Percentiles rank a stretch among this genome's conserved stretches.
phyloP scores from a whole-genome alignment of 768 basidiomycete species.

The Suillus occidentalis region DNA sequence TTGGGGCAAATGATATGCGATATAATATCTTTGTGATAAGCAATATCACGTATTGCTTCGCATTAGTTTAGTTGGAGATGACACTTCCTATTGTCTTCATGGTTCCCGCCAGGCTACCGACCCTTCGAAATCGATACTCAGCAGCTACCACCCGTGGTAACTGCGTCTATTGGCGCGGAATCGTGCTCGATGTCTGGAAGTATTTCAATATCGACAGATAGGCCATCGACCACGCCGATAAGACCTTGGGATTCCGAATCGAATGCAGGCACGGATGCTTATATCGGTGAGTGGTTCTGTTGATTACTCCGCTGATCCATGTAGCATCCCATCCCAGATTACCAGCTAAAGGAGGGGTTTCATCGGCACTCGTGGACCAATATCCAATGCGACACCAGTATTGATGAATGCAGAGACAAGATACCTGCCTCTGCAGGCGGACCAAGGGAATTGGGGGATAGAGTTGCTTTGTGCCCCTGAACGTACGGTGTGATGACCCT shows the following conservation, averaged over 20 bases:
- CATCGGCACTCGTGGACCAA: not conserved
- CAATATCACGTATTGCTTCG: not conserved
- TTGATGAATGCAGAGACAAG: not conserved
- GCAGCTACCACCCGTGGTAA: constrained; percentile 49
- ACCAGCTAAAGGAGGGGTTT: not conserved
- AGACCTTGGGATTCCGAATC: not conserved
- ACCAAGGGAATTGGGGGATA: not conserved
- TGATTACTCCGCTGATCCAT: not conserved
- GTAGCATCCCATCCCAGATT: not conserved
- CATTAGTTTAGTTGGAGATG: not conserved
- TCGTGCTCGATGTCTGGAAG: constrained; percentile 22
- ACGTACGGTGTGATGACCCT: not conserved
- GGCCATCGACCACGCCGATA: constrained; percentile 41
- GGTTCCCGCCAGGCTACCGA: constrained; percentile 32
- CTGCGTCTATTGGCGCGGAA: constrained; percentile 43
- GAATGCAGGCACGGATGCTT: not conserved
- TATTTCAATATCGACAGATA: constrained; percentile 47
- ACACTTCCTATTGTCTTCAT: not conserved
- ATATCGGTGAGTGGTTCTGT: not conserved
- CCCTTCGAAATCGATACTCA: constrained; percentile 39
- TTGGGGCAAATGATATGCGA: not conserved
- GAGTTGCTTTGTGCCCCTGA: not conserved
- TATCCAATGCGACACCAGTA: not conserved
- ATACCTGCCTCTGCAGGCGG: not conserved
- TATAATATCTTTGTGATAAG: not conserved